Conservation (phyloP, 2,329 filamentous ascomycete species). For the Cordyceps fumosorosea region DNA sequence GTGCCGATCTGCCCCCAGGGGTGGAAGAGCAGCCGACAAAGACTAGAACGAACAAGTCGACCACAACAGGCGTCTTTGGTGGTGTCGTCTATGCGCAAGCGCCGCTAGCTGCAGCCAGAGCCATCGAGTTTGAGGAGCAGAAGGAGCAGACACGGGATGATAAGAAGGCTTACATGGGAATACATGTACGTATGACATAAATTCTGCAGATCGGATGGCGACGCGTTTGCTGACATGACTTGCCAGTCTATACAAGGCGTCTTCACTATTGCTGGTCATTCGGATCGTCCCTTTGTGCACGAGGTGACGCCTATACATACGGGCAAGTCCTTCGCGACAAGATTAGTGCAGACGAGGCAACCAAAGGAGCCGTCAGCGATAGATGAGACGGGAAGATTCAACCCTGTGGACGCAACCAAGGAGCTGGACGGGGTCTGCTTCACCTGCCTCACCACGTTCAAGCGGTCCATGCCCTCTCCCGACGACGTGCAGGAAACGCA, state of each 20-base stretch:
- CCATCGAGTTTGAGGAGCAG: constrained; percentile 26
- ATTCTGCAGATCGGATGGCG: no score
- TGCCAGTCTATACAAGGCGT: constrained; percentile 48
- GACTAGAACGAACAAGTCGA: background rate
- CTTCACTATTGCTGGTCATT: constrained; percentile 42
- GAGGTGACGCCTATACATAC: constrained; percentile 38
- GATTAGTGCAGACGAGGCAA: constrained; percentile 43
- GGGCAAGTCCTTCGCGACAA: constrained; percentile 42
- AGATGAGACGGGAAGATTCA: constrained; percentile 29
- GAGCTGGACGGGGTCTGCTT: constrained; percentile 40
- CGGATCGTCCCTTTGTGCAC: constrained; percentile 48
- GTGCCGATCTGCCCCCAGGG: background rate
- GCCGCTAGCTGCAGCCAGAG: constrained; percentile 29
- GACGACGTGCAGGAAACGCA: constrained; percentile 31
- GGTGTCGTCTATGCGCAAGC: constrained; percentile 33
- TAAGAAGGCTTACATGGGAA: constrained; percentile 22
- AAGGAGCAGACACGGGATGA: constrained; percentile 1
- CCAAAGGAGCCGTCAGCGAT: constrained; percentile 31
- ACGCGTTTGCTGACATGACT: background rate
- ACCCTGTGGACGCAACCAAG: constrained; percentile 31
- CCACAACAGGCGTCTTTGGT: constrained; percentile 26
- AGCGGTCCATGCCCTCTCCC: constrained; percentile 31
- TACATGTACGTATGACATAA: constrained; percentile 29
- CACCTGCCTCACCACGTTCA: constrained; percentile 47
- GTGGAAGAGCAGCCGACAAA: constrained; percentile 4